Conservation (phyloP, 2,329 filamentous ascomycete genomes). For the Sporothrix schenckii region DNA sequence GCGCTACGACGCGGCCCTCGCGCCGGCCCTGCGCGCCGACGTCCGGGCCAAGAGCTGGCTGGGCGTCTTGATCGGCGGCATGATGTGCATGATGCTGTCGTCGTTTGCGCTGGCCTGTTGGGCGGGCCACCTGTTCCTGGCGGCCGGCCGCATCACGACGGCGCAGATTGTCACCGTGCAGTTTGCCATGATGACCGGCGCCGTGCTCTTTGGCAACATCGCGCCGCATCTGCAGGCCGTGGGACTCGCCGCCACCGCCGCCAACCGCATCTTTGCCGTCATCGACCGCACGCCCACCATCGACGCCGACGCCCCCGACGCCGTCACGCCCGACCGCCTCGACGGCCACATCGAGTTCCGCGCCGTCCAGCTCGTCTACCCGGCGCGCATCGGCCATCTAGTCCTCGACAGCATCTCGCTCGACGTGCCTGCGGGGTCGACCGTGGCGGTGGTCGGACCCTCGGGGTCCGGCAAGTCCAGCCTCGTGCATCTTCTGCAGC, state of each 20-base stretch:
- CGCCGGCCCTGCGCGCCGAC: neutral
- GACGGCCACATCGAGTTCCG: neutral
- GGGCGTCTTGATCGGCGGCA: conserved; percentile 17
- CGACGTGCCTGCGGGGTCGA: conserved; percentile 8
- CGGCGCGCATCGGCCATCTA: neutral
- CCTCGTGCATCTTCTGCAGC: conserved; percentile 85
- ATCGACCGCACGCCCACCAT: neutral
- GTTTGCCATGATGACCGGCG: conserved; percentile 19
- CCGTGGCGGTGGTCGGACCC: conserved; percentile 15
- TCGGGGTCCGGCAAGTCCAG: conserved; percentile 94
- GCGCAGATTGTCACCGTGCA: conserved; percentile 23
- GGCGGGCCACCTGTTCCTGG: conserved; percentile 21
- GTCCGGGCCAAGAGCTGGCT: neutral
- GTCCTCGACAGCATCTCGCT: neutral
- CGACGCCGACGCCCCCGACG: neutral
- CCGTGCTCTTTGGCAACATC: conserved; percentile 21
- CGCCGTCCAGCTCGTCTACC: neutral
- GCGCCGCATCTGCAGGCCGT: conserved; percentile 22
- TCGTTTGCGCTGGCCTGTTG: conserved; percentile 26
- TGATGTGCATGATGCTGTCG: conserved; percentile 23
- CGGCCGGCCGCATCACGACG: conserved; percentile 12
- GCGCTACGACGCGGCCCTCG: conserved; percentile 11
- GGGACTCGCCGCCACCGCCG: conserved; percentile 8
- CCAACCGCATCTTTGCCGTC: conserved; percentile 8
- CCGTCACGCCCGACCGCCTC: neutral